Evolutionary conservation across 139 green algal species (phyloP).

Genomic region (Picochlorum sp.): DNA sequence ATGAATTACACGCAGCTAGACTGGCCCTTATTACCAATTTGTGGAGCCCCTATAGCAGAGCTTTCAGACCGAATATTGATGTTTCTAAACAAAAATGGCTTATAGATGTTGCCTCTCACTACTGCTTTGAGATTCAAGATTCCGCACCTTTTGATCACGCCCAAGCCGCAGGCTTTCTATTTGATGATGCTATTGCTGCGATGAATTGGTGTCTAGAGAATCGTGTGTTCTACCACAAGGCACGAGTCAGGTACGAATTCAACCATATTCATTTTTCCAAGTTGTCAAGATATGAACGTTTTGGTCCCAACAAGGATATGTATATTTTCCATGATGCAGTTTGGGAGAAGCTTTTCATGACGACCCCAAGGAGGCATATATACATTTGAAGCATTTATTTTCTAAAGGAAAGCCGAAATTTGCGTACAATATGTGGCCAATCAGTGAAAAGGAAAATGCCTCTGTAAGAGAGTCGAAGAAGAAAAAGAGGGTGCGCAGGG

Average conservation of each 20-base stretch:
- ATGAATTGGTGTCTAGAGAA: constrained; percentile 7
- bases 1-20: not conserved
- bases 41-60: not conserved
- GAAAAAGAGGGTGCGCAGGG: not conserved
- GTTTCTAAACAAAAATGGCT: not conserved
- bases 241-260: not conserved
- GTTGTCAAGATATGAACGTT: not conserved
- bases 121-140: too few species aligned
- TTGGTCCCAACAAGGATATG: not conserved
- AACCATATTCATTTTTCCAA: not conserved
- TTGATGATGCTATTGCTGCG: not conserved
- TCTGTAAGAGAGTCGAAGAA: not conserved
- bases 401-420: not conserved
- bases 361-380: not conserved
- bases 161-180: not conserved
- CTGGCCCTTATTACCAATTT: not conserved
- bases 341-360: not conserved
- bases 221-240: not conserved
- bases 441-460: not conserved
- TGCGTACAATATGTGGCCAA: not conserved
- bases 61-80: not conserved
- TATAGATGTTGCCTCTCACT: not conserved
- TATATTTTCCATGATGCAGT: not conserved
- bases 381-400: not conserved
- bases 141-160: too few species aligned